Evolutionary conservation across 2,329 filamentous ascomycete genomes (phyloP), one percentile per base, ranked within the genome.

Genomic region (Colletotrichum kahawae): DNA sequence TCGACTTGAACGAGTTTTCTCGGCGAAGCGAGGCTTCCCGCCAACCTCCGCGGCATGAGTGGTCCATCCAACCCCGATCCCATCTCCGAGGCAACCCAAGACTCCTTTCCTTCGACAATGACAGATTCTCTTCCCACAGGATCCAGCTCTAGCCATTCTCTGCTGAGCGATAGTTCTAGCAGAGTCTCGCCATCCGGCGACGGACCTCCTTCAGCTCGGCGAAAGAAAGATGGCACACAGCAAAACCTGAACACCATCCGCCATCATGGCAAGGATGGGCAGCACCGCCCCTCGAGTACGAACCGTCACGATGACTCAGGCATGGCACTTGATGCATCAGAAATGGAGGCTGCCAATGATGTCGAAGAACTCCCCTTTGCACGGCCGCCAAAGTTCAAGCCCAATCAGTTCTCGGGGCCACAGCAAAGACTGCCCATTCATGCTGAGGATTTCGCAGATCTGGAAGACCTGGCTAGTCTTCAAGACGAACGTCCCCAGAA

Each of bases 401-500:
- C 57, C 10, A 48, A 70, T 16, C 75, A 77, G 10, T 77, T 76
- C n/a, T 71, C 65, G 34, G 75, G 75, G 4, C 36, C 36, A 10
- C 68, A 67, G 18, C 12, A 51, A 31, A 51, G 54, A 10, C 64
- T n/a, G 2, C 54, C 36, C 4, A 56, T 77, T 14, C 48, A 64
- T 7, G 57, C 59, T 38, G 29, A 62, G 9, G 63, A 27, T n/a
- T 13, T 31, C 16, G 51, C 43, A 27, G 16, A 14, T 18, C n/a
- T 43, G 14, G 16, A 31, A 21, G n/a, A 7, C 24, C 21, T 56
- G 2, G 18, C 18, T 8, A 24, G 29, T 12, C 24, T 38, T 13
- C 34, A 24, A 21, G 48, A 38, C 16, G 33, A 57, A 38, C 51
- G 16, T 14, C 3, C 18, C 14, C n/a, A 51, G 13, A 14, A 36